Base-by-base conservation (phyloP, 2,329 filamentous ascomycete species). In the Gremmenia infestans region DNA sequence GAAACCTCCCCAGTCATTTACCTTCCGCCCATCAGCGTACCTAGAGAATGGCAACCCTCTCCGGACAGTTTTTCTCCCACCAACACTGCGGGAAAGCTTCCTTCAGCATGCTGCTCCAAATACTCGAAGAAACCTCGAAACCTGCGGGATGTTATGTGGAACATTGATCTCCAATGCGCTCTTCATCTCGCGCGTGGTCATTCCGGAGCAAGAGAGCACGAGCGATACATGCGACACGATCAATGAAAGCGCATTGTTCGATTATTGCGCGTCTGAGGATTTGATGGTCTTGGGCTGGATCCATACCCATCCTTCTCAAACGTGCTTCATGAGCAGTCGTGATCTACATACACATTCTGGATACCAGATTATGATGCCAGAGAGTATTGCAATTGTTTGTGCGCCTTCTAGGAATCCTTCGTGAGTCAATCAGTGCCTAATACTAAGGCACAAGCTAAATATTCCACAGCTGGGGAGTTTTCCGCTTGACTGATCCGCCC, bases 301-400 rank as follows among this genome's bases (percentile, higher is more conserved):
- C 59, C 94, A 99, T 70, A 99, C 94, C 0, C 94, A 99, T 71
- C 94, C 94, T 0, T 91, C 88, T 0, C 94, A 99, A 74, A 95
- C 91, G 0, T 99, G 94, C 72, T 99, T 99, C 71, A 95, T 99
- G 89, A 96, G 91, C 70, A 94, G 88, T 49, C 80, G 93, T 50
- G 94, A 99, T 69, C 70, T 97, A 63, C 94, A 99, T 69, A 99
- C 95, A 0, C 93, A 96, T 68, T 86, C 87, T 3, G 91, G 91
- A 11, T 97, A 97, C 70, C 94, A 99, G 72, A 86, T 94, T 57
- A 97, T 97, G 91, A 82, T 97, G 73, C 87, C 91, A 0, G 94
- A 99, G 76, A 95, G 90, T 65, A 91, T 99, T 60, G 94, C 94
- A 4, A 96, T 99, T 66, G 94, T 99, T 40, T 99, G 94, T 73